These are phyloP conservation scores for Globisporangium apiculatum DNA, from an alignment of 352 stramenopile genomes.

Conservation along the genomic window DNA sequence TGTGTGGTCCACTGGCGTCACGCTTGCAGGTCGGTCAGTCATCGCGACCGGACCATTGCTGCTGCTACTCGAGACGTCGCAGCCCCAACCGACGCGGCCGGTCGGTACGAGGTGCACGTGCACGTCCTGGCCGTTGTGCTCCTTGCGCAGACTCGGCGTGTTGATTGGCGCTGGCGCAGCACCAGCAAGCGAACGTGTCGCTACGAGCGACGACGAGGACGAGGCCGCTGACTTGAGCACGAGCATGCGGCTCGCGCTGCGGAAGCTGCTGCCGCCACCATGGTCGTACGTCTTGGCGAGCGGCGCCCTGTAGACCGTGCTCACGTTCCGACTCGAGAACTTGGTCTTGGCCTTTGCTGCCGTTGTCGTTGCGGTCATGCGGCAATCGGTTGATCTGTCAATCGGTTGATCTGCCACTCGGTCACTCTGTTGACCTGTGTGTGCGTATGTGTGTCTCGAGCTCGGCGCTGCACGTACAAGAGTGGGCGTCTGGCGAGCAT, in stretches of 20 bases:
- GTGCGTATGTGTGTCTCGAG: not conserved
- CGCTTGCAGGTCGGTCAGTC: too few species aligned
- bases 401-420: too few species aligned
- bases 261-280: conserved; percentile 15
- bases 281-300: conserved; percentile 27
- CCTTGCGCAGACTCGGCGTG: conserved; percentile 63
- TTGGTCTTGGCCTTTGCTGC: conserved; percentile 45
- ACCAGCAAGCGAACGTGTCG: conserved; percentile 2
- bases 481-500: not conserved
- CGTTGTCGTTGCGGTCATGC: conserved; percentile 42
- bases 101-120: conserved; percentile 32
- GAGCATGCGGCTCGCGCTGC: conserved; percentile 34
- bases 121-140: conserved; percentile 38
- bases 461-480: not conserved
- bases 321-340: conserved; percentile 76
- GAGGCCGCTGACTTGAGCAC: conserved; percentile 24
- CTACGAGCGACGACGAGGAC: conserved; percentile 4
- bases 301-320: conserved; percentile 56
- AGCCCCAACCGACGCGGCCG: conserved; percentile 28
- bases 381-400: not conserved
- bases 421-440: not conserved
- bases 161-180: conserved; percentile 63
- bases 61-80: conserved; percentile 6
- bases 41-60: too few species aligned
- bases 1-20: too few species aligned